Conservation (phyloP, 176 grass and related monocot genomes). For the Stipa capillata region DNA sequence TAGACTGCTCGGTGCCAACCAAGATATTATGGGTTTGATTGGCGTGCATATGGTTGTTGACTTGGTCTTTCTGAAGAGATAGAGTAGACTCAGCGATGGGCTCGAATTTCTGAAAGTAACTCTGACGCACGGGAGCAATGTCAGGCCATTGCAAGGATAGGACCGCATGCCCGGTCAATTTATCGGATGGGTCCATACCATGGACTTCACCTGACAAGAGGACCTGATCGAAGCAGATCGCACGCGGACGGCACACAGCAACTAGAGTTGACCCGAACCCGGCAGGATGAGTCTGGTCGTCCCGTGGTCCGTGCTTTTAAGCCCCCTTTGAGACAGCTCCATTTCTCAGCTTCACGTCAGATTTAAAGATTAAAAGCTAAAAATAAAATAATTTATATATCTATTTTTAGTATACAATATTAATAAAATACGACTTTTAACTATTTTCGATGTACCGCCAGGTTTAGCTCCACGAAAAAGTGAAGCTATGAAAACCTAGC, state of each 20-base stretch:
- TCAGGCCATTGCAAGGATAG: neutral
- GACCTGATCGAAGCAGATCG: neutral
- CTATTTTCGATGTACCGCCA: too few species aligned
- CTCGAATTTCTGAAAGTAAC: neutral
- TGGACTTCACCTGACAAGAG: neutral
- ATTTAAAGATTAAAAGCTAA: too few species aligned
- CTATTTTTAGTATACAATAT: too few species aligned
- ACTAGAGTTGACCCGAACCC: neutral
- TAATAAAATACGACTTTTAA: too few species aligned
- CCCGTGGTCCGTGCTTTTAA: neutral
- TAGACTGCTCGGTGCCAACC: neutral
- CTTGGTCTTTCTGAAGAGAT: neutral
- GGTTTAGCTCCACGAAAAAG: too few species aligned
- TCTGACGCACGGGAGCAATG: neutral
- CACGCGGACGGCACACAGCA: too few species aligned
- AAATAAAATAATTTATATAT: too few species aligned
- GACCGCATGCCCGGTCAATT: neutral
- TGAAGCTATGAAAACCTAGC: too few species aligned
- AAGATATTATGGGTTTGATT: neutral
- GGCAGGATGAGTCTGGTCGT: too few species aligned
- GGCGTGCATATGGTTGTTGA: neutral
- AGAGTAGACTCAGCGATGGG: neutral
- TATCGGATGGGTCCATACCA: neutral
- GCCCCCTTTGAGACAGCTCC: too few species aligned
- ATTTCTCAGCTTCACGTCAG: too few species aligned